Conservation (phyloP, 352 stramenopile genomes). For the Phytophthora constricta region DNA sequence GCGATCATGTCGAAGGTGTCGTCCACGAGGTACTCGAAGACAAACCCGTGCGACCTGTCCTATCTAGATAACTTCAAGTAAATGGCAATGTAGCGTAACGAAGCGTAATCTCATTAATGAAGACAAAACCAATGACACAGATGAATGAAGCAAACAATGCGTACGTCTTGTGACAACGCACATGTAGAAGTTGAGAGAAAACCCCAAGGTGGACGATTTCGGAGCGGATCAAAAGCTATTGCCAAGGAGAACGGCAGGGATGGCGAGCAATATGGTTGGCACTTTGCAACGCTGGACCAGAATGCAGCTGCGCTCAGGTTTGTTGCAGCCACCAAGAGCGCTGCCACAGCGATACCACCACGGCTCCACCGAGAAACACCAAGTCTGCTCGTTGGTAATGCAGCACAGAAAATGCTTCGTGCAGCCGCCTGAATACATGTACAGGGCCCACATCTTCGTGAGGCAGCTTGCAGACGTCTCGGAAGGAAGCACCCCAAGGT, state of each 20-base stretch:
- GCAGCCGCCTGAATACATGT: background rate
- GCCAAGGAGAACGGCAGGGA: constrained; percentile 10
- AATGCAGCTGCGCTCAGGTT: background rate
- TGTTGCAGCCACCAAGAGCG: too few species aligned
- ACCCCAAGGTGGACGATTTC: too few species aligned
- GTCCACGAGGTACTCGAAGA: constrained; percentile 40
- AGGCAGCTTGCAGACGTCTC: background rate
- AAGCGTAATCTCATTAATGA: background rate
- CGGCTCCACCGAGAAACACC: background rate
- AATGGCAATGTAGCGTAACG: constrained; percentile 6
- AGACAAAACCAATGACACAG: too few species aligned
- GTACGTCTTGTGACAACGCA: too few species aligned
- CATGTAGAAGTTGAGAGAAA: too few species aligned
- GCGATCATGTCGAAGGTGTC: constrained; percentile 14
- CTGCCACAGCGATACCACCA: too few species aligned
- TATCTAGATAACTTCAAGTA: constrained; percentile 66
- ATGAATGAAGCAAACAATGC: too few species aligned
- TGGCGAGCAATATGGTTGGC: background rate
- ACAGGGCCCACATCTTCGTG: background rate
- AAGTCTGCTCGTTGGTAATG: constrained; percentile 4
- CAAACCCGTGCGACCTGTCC: constrained; percentile 56
- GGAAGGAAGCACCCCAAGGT: background rate
- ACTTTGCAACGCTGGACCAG: background rate
- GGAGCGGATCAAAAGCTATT: too few species aligned
- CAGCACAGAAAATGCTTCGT: background rate